A percentile compares a stretch with the other conserved stretches of the same genome.
These are phyloP conservation scores for Teratosphaeriaceae sp. DNA, from an alignment of 2,329 filamentous ascomycete genomes.

Conservation along the genomic window DNA sequence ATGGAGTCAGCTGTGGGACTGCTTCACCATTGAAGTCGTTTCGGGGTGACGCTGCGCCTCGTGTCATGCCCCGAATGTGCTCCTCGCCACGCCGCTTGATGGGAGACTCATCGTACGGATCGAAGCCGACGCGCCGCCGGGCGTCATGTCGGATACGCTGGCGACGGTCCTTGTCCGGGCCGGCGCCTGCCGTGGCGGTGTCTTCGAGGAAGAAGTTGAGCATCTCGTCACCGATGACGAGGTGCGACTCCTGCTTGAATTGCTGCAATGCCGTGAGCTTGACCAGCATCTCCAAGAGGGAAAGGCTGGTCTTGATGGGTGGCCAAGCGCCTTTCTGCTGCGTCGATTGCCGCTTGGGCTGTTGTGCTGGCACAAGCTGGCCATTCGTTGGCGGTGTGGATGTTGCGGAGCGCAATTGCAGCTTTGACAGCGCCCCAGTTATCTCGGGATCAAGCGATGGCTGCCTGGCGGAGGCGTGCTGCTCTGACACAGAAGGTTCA, in stretches of 20 bases:
- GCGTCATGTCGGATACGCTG: constrained; percentile 56
- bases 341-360: constrained; percentile 22
- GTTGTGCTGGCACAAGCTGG: constrained; percentile 32
- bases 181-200: constrained; percentile 58
- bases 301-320: constrained; percentile 60
- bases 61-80: constrained; percentile 36
- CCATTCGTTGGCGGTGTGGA: constrained; percentile 5
- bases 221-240: constrained; percentile 85
- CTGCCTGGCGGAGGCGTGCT: constrained; percentile 14
- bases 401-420: constrained; percentile 32
- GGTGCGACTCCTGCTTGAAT: constrained; percentile 81
- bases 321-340: constrained; percentile 23
- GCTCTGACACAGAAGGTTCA: constrained; percentile 7
- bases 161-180: constrained; percentile 54
- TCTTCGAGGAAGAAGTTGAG: constrained; percentile 80
- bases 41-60: constrained; percentile 10
- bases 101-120: constrained; percentile 65
- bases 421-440: constrained; percentile 38
- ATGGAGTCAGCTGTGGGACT: constrained; percentile 6
- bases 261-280: constrained; percentile 83
- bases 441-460: constrained; percentile 37
- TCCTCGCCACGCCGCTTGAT: constrained; percentile 60
- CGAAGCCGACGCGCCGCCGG: constrained; percentile 57
- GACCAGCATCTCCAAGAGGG: constrained; percentile 81
- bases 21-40: constrained; percentile 2